Evolutionary conservation across 306 rosid genomes (phyloP), one percentile per base, ranked within the genome.

Genomic region (Vigna nakashimae): DNA sequence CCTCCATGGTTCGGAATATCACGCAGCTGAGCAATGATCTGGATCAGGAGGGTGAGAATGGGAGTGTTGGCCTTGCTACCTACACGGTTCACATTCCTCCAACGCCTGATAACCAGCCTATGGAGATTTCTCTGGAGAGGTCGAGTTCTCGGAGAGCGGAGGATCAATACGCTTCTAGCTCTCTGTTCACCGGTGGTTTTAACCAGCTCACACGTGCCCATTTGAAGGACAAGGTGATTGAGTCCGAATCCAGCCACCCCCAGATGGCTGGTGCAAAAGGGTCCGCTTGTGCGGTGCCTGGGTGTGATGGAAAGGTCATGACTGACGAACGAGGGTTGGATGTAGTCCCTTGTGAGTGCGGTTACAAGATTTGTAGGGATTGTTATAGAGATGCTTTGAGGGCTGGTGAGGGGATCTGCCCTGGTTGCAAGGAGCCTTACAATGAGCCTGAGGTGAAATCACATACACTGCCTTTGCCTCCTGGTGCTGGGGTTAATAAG

Each of bases 231-330:
- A 87, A 84, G 73, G 88, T 91, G 76, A 86, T 84, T 15, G 96
- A 87, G 38, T 86, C 96, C 0, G 91, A 83, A 7, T 81, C 87
- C 0, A 89, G 72, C 69, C 93, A 91, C 71, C 93, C 96, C 16
- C 93, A 91, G 88, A 87, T 89, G 91, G 74, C 91, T 0, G 91
- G 93, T 17, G 72, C 77, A 7, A 89, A 87, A 65, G 93, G 96
- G 51, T 86, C 96, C 1, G 57, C 86, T 18, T 91, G 96, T 57
- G 79, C 67, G 0, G 81, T 89, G 5, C 83, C 83, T 9, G 96
- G 90, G 4, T 91, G 96, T 64, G 90, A 84, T 72, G 90, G 87
- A 9, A 83, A 46, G 77, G 88, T 87, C 5, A 80, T 89, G 87
- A 78, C 87, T 17, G 91, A 91, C 69, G 91, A 86, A 74, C 69